A percentile compares a stretch with the other conserved stretches of the same genome.
phyloP scores from a whole-genome alignment of 106 monocot species.

The Amphibolis antarctica region DNA sequence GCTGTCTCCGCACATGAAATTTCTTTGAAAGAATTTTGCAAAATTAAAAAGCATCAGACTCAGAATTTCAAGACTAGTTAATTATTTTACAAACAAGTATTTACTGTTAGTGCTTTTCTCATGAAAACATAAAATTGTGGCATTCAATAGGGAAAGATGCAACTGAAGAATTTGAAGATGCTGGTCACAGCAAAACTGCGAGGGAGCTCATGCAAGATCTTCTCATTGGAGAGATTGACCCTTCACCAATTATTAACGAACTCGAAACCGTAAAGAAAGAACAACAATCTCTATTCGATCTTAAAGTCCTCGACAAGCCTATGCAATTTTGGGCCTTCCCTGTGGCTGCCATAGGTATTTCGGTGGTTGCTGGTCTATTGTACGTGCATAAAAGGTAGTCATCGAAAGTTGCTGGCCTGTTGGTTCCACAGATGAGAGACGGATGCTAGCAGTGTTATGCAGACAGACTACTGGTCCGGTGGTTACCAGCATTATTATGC shows the following conservation, averaged over 20 bases:
- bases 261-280: conserved; percentile 39
- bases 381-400: conserved; percentile 32
- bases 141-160: conserved; percentile 53
- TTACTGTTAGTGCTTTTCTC: not conserved
- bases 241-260: conserved; percentile 28
- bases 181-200: conserved; percentile 61
- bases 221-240: conserved; percentile 63
- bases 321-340: conserved; percentile 41
- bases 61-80: no score
- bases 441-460: no score
- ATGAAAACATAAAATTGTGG: not conserved
- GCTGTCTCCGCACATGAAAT: not conserved
- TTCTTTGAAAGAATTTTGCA: no score
- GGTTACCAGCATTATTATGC: no score
- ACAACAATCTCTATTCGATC: conserved; percentile 7
- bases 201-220: conserved; percentile 62
- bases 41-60: not conserved
- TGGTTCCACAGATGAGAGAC: no score
- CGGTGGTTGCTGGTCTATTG: conserved; percentile 30
- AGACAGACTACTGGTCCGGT: no score
- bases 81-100: no score
- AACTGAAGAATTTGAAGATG: conserved; percentile 90
- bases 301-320: conserved; percentile 13
- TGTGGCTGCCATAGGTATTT: conserved; percentile 33
- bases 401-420: not conserved